Conservation (phyloP, 306 rosid genomes). For the Senna tora region DNA sequence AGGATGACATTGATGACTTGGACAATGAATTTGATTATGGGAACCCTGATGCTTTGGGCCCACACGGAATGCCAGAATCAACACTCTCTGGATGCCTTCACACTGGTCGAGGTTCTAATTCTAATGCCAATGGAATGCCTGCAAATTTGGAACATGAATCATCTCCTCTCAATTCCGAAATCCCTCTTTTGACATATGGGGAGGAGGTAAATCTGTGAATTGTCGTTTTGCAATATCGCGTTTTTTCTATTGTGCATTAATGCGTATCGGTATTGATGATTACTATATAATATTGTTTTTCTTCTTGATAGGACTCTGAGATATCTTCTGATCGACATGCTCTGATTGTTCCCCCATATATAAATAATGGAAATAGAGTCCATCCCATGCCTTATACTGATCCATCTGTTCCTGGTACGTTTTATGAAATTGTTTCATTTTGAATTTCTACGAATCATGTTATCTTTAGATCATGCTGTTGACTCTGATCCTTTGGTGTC, state of each 20-base stretch:
- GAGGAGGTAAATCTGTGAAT: constrained; percentile 70
- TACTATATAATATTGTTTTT: constrained; percentile 14
- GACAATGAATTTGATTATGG: constrained; percentile 87
- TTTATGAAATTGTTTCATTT: constrained; percentile 1
- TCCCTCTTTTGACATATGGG: constrained; percentile 89
- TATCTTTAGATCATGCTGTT: constrained; percentile 11
- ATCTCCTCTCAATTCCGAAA: constrained; percentile 69
- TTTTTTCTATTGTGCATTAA: constrained; percentile 4
- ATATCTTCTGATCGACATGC: constrained; percentile 87
- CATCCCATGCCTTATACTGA: constrained; percentile 74
- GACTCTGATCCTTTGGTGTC: constrained; percentile 29
- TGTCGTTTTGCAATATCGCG: constrained; percentile 16
- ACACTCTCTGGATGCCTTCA: constrained; percentile 49
- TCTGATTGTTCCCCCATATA: constrained; percentile 76
- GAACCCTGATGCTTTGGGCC: constrained; percentile 51
- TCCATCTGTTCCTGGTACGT: constrained; percentile 71
- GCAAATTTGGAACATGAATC: constrained; percentile 59
- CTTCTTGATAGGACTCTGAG: constrained; percentile 66
- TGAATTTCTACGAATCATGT: constrained; percentile 7
- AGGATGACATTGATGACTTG: constrained; percentile 89
- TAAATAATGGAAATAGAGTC: constrained; percentile 70
- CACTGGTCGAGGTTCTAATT: constrained; percentile 57
- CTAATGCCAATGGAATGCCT: constrained; percentile 52
- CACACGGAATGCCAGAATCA: constrained; percentile 50
- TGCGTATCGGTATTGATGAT: not conserved